These are phyloP conservation scores for Crithidia bombi DNA, from an alignment of 208 protist species.

Conservation along the genomic window DNA sequence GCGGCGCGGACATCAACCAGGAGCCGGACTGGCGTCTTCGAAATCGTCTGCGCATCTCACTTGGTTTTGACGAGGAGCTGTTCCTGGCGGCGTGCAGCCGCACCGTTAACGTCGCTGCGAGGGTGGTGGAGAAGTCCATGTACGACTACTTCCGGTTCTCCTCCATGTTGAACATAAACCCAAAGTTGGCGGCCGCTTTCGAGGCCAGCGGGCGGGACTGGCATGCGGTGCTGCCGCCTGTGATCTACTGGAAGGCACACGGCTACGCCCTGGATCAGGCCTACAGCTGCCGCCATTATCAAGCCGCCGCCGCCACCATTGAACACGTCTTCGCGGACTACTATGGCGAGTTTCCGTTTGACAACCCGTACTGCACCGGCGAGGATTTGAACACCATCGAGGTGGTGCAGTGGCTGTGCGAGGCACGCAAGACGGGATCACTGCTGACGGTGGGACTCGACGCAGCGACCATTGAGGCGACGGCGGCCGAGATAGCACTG, in stretches of 20 bases:
- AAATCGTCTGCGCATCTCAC: slow-evolving; percentile 81
- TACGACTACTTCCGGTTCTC: slow-evolving; percentile 45
- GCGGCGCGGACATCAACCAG: slow-evolving; percentile 31
- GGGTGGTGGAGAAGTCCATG: slow-evolving; percentile 63
- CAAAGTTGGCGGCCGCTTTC: slow-evolving; percentile 27
- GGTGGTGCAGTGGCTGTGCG: slow-evolving; percentile 55
- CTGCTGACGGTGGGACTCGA: not conserved
- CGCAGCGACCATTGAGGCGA: not conserved
- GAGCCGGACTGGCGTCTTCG: slow-evolving; percentile 72
- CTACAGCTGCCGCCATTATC: slow-evolving; percentile 54
- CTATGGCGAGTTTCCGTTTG: slow-evolving; percentile 72
- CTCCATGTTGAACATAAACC: slow-evolving; percentile 12
- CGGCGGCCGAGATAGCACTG: not conserved
- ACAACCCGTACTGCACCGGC: slow-evolving; percentile 86
- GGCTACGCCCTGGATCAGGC: slow-evolving; percentile 44
- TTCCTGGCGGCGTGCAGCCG: slow-evolving; percentile 57
- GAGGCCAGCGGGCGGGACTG: slow-evolving; percentile 25
- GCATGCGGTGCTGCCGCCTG: slow-evolving; percentile 53
- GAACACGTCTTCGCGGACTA: slow-evolving; percentile 67
- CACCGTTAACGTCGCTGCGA: slow-evolving; percentile 57
- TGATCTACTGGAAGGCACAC: slow-evolving; percentile 85
- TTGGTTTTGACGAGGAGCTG: slow-evolving; percentile 87
- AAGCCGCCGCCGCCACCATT: slow-evolving; percentile 54
- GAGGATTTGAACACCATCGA: slow-evolving; percentile 88
- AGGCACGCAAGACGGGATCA: slow-evolving; percentile 28